phyloP scores from a whole-genome alignment of 768 basidiomycete species.

The Lactifluus pinguis region DNA sequence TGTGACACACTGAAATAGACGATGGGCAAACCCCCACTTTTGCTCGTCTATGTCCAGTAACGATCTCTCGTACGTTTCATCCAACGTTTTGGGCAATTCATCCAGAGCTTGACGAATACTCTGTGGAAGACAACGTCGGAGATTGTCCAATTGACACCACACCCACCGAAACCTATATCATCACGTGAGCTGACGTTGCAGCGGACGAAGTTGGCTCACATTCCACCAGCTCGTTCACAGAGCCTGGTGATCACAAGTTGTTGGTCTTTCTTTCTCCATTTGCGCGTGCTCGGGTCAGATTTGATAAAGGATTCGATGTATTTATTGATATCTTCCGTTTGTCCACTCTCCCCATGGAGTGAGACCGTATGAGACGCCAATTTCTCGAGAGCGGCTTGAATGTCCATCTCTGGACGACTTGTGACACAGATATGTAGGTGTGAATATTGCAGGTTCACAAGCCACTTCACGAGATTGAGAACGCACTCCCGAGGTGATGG shows the following conservation, averaged over 20 bases:
- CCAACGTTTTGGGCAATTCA: not conserved
- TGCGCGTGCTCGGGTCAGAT: not conserved
- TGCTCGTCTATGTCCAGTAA: not conserved
- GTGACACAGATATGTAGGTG: no score
- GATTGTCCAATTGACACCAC: not conserved
- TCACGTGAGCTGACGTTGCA: not conserved
- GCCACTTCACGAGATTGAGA: no score
- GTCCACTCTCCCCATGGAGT: not conserved
- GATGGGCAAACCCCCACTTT: not conserved
- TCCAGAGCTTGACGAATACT: not conserved
- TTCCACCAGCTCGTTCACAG: not conserved
- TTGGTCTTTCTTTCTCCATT: not conserved
- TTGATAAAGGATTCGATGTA: not conserved
- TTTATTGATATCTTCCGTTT: not conserved
- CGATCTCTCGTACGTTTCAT: not conserved
- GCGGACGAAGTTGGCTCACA: not conserved
- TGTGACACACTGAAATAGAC: not conserved
- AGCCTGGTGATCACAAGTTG: not conserved
- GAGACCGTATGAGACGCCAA: not conserved
- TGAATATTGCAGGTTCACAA: no score
- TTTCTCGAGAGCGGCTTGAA: no score
- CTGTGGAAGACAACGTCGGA: no score
- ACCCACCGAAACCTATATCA: not conserved
- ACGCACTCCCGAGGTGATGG: no score
- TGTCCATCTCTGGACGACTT: no score